Conservation (phyloP, 805 yeast species). For the Kuraishia floccosa region DNA sequence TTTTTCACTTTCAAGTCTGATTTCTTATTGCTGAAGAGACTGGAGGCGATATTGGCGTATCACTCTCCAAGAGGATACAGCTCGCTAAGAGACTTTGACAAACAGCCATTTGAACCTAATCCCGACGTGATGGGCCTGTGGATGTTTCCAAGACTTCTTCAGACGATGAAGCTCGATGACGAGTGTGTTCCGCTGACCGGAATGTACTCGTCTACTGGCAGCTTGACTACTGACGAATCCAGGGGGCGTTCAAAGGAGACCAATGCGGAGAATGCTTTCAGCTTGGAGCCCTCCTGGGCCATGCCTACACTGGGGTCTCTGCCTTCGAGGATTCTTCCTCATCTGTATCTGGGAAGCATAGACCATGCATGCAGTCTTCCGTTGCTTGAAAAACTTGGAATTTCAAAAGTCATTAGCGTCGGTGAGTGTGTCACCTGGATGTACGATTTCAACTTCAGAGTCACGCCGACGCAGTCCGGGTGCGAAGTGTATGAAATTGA, state of each 20-base stretch:
- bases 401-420: constrained; percentile 69
- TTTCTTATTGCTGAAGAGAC: constrained; percentile 47
- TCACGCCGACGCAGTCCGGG: constrained; percentile 12
- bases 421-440: constrained; percentile 76
- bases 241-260: constrained; percentile 1
- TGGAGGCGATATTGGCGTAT: constrained; percentile 49
- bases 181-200: neutral
- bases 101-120: neutral
- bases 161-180: neutral
- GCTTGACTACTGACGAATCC: neutral
- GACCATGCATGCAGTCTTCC: constrained; percentile 69
- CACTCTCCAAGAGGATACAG: constrained; percentile 37
- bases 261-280: constrained; percentile 15
- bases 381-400: constrained; percentile 52
- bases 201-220: neutral
- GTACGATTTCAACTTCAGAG: constrained; percentile 10
- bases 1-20: constrained; percentile 78
- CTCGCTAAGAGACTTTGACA: neutral
- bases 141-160: neutral
- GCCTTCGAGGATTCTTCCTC: constrained; percentile 78
- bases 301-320: constrained; percentile 68
- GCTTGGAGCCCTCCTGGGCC: too few species aligned
- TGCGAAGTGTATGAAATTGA: constrained; percentile 15
- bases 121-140: too few species aligned
- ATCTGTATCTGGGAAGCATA: constrained; percentile 76